Conservation (phyloP, 208 protist species). For the Trypanosoma avium region DNA sequence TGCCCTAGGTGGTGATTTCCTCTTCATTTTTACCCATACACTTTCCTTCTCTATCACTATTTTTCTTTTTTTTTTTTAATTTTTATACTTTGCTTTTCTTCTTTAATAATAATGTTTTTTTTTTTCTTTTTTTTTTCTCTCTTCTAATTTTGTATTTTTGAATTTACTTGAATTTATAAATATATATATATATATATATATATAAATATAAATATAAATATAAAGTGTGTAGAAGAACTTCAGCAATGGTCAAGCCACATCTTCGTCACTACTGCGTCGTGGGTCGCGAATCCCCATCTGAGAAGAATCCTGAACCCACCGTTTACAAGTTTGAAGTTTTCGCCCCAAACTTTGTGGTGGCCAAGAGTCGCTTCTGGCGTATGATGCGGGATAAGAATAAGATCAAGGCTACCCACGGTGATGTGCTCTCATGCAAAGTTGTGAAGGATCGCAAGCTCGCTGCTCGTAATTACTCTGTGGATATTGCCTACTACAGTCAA, state of each 20-base stretch:
- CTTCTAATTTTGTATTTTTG: too few relatives aligned
- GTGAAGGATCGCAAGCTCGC: constrained; percentile 95
- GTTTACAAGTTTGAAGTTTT: constrained; percentile 99
- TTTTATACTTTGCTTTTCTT: neutral
- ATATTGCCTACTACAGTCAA: constrained; percentile 98
- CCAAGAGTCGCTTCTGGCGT: constrained; percentile 99
- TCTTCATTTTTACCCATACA: neutral
- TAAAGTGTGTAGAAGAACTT: constrained; percentile 17
- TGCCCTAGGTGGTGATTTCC: too few relatives aligned
- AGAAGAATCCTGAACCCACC: constrained; percentile 32
- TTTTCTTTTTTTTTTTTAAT: neutral
- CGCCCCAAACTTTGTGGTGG: constrained; percentile 97
- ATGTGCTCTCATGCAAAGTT: constrained; percentile 94
- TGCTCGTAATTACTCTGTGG: constrained; percentile 99
- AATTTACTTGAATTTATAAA: too few relatives aligned
- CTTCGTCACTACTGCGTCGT: constrained; percentile 90
- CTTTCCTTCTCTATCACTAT: neutral
- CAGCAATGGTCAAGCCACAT: constrained; percentile 76
- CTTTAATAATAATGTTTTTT: too few relatives aligned
- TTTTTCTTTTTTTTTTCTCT: too few relatives aligned
- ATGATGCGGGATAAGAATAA: constrained; percentile 98
- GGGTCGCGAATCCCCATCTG: constrained; percentile 93
- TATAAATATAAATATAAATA: too few relatives aligned
- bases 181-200: too few relatives aligned
- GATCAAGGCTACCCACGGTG: constrained; percentile 98